Evolutionary conservation across 2,329 filamentous ascomycete species (phyloP), one percentile per base, ranked within the genome.

Genomic region (Aspergillus intermedius): DNA sequence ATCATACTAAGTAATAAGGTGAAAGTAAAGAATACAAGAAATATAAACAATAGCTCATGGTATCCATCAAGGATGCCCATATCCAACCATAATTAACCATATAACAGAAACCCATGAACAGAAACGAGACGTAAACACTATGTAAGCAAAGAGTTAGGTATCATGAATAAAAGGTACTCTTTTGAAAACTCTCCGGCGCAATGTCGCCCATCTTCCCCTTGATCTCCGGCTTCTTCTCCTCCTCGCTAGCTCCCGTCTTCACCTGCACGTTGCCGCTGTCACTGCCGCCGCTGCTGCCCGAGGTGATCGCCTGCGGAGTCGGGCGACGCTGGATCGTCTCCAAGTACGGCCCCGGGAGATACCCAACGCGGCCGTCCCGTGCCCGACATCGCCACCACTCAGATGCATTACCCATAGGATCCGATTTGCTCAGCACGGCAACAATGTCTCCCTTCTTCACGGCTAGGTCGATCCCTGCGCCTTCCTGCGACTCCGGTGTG

Each of bases 311-410:
- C 42, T 74, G 72, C 50, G 74, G 68, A 5, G 60, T 59, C 9
- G 68, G 68, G 51, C 74, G 73, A 46, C 81, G 72, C 62, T 84
- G 79, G 44, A 93, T 83, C 0, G 77, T 80, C 70, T 95, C 89
- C 23, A 98, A 79, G 63, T 96, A 98, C 1, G 90, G 91, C 1
- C 86, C 83, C 2, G 94, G 93, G 5, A 98, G 78, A 65, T 97
- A 98, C 6, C 93, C 93, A 60, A 95, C 84, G 22, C 89, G 80
- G 42, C 90, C 91, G 65, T 97, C 90, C 52, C 93, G 80, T 12
- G 91, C 87, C 48, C 93, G 81, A 71, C 94, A 98, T 56, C 86
- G 83, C 93, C 93, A 98, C 93, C 93, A 98, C 65, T 98, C 91
- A 46, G 87, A 93, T 4, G 89, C 82, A 60, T 93, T 90, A 40